Percentiles rank a stretch among this genome's conserved stretches.
Conservation (phyloP, 345 rosid genomes). For the Mallotus nudiflorus region DNA sequence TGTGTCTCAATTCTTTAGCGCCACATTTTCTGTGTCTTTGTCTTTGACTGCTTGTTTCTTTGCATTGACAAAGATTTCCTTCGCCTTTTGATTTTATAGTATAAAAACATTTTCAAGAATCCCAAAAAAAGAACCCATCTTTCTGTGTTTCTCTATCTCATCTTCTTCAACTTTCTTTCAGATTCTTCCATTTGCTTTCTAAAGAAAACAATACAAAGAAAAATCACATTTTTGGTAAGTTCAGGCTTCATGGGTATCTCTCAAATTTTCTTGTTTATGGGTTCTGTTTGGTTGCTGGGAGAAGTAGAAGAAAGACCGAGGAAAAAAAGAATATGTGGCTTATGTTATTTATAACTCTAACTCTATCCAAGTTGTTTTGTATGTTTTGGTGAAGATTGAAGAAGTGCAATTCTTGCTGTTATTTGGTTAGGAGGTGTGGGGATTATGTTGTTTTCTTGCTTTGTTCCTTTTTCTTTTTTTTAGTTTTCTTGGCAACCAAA, state of each 20-base stretch:
- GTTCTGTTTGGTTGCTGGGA: neutral
- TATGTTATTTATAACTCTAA: too few species aligned
- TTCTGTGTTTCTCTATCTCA: too few species aligned
- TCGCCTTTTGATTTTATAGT: too few species aligned
- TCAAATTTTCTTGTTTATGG: constrained; percentile 1
- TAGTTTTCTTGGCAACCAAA: constrained; percentile 1
- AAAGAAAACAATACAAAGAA: neutral
- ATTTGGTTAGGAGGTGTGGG: neutral
- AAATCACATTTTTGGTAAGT: constrained; percentile 2
- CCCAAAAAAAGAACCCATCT: too few species aligned
- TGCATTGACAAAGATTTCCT: neutral
- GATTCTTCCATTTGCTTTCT: neutral
- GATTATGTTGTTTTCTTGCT: neutral
- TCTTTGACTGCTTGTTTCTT: neutral
- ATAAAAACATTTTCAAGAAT: too few species aligned
- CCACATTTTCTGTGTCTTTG: neutral
- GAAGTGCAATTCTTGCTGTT: neutral
- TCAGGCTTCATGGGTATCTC: neutral
- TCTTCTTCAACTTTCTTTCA: constrained; percentile 1
- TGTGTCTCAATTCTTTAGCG: neutral
- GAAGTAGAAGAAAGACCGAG: neutral
- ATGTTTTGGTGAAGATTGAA: neutral
- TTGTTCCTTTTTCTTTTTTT: neutral
- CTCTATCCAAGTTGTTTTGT: neutral
- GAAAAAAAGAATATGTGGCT: neutral